Base-by-base conservation (phyloP, 2,329 filamentous ascomycete genomes). In the Claviceps sp. region DNA sequence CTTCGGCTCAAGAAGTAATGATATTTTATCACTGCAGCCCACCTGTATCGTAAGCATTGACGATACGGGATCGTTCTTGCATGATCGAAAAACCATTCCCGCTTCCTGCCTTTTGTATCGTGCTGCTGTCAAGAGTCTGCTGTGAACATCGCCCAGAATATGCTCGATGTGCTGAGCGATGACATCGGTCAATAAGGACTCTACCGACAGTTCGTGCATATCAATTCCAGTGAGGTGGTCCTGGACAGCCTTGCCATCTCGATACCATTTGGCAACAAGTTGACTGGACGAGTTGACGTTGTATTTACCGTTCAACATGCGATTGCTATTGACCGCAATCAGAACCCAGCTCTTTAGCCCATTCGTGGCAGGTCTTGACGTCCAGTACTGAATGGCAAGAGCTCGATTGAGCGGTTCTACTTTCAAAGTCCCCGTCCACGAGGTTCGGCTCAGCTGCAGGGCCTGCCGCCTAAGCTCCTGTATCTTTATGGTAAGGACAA, bases 341-440 rank as follows among this genome's bases (percentile, higher is more conserved):
- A 97, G 83, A 47, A 98, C 74, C 91, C 93, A 98, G 64, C 83
- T 95, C 71, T 94, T 95, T 16, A 78, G 74, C 1, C 80, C 80
- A 42, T 71, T 71, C 34, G 67, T 63, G 4, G 61, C 58, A 20
- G 61, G 56, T 13, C 82, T 79, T 49, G 79, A 77, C 16, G 79
- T 74, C 93, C 93, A 98, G 68, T 98, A 98, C 61, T 96, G 90
- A 37, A 98, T 78, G 9, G 89, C 81, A 53, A 98, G 71, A 29
- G 85, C 85, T 54, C 93, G 80, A 63, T 93, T 86, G 39, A 95
- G 74, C 29, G 83, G 75, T 63, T 96, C 88, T 16, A 95, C 77
- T 59, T 80, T 81, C 45, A 97, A 66, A 37, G 83, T 82, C 51
- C 87, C 83, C 36, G 83, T 81, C 91, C 93, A 97, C 36, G 80